Conservation (phyloP, 108 stramenopile species). For the Skeletonema menzelii region DNA sequence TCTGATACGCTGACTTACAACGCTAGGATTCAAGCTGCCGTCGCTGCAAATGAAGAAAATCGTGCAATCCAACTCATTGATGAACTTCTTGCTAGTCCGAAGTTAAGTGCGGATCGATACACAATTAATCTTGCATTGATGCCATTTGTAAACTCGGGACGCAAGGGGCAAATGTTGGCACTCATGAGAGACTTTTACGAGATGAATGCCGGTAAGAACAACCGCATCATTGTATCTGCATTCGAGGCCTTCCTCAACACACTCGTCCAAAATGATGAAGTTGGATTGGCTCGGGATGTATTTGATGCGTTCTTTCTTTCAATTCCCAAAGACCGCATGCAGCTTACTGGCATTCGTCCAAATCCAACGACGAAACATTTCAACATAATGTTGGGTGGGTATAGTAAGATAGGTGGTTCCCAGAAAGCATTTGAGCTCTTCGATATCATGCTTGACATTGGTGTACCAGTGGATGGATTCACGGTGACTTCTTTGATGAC, state of each 20-base stretch:
- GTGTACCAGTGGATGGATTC: slow-evolving; percentile 56
- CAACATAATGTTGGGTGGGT: slow-evolving; percentile 78
- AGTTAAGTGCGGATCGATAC: slow-evolving; percentile 57
- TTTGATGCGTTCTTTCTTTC: slow-evolving; percentile 57
- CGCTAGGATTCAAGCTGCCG: slow-evolving; percentile 49
- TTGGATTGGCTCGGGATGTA: slow-evolving; percentile 52
- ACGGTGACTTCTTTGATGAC: slow-evolving; percentile 70
- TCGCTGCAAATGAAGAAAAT: slow-evolving; percentile 18
- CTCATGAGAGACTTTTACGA: slow-evolving; percentile 51
- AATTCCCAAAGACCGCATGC: slow-evolving; percentile 31
- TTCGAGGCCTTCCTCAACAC: slow-evolving; percentile 70
- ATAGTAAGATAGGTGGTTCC: slow-evolving; percentile 34
- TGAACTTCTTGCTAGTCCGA: slow-evolving; percentile 30
- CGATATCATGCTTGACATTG: slow-evolving; percentile 45
- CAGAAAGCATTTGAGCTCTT: slow-evolving; percentile 51
- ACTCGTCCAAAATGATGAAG: slow-evolving; percentile 48
- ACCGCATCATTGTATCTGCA: slow-evolving; percentile 40
- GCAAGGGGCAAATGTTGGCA: slow-evolving; percentile 35
- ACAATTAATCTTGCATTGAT: slow-evolving; percentile 67
- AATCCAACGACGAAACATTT: slow-evolving; percentile 62
- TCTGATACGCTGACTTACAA: slow-evolving; percentile 68
- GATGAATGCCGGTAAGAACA: slow-evolving; percentile 8
- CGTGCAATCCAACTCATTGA: slow-evolving; percentile 49
- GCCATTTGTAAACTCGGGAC: slow-evolving; percentile 50
- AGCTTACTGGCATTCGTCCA: slow-evolving; percentile 23